A percentile compares a stretch with the other conserved stretches of the same genome.
phyloP scores from a whole-genome alignment of 352 stramenopile species.

The Aphanomyces invadans region DNA sequence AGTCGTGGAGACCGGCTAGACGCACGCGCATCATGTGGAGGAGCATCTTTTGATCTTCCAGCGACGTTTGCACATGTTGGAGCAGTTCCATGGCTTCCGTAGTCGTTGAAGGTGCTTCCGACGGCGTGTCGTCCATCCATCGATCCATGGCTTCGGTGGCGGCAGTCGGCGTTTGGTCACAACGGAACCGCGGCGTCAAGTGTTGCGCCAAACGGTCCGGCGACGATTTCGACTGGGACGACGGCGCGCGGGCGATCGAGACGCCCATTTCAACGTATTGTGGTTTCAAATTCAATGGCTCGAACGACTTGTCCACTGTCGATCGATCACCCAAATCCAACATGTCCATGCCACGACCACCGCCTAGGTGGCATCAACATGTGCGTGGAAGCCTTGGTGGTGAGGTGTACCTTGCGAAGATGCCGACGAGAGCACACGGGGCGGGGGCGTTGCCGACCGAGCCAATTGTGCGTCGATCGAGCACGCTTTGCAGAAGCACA shows the following conservation, averaged over 20 bases:
- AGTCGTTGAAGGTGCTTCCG: neutral
- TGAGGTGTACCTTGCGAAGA: no score
- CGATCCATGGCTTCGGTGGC: neutral
- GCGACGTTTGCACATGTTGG: neutral
- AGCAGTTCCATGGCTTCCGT: neutral
- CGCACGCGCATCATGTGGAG: conserved; percentile 3
- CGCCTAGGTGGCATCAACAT: no score
- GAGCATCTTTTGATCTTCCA: conserved; percentile 16
- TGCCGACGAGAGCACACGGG: neutral
- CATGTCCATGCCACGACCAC: no score
- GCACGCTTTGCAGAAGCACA: conserved; percentile 11
- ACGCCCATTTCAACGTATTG: neutral
- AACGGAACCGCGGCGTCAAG: no score
- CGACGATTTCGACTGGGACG: neutral
- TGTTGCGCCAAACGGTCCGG: no score
- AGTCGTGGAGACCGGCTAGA: no score
- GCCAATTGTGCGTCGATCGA: neutral
- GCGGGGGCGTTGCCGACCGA: neutral
- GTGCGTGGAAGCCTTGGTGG: no score
- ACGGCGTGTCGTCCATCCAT: neutral
- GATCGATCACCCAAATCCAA: no score
- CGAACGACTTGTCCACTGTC: neutral
- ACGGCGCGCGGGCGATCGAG: neutral
- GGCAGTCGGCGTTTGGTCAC: neutral
- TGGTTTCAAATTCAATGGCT: neutral